A percentile compares a stretch with the other conserved stretches of the same genome.
Conservation (phyloP, 768 basidiomycete species). For the Boletus barrowsii region DNA sequence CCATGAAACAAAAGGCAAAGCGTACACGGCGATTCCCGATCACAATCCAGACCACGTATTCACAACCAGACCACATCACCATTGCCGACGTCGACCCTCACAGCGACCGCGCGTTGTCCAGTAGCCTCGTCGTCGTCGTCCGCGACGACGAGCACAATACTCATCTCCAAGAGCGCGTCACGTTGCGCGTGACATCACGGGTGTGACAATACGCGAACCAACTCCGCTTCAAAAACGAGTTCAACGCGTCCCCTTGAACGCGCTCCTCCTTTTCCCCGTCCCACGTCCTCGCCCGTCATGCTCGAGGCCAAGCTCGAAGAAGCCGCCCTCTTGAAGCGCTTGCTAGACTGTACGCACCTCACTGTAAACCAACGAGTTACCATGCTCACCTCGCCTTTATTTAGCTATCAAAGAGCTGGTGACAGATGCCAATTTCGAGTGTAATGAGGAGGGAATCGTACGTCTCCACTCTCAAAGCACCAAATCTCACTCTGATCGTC, state of each 20-base stretch:
- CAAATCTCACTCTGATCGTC: not conserved
- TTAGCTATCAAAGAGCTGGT: slow-evolving; percentile 97
- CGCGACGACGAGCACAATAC: not conserved
- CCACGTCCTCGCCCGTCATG: slow-evolving; percentile 41
- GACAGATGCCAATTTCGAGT: slow-evolving; percentile 96
- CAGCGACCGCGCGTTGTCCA: not conserved
- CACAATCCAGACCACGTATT: slow-evolving; percentile 3
- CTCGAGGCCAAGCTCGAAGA: slow-evolving; percentile 89
- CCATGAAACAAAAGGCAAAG: not conserved
- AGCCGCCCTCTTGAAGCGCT: slow-evolving; percentile 86
- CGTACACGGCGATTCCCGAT: slow-evolving; percentile 11
- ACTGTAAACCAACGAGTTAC: not conserved
- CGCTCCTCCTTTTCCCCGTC: slow-evolving; percentile 4
- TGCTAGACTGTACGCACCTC: slow-evolving; percentile 77
- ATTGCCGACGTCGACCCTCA: not conserved
- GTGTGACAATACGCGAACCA: slow-evolving; percentile 30
- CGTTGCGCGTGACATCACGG: slow-evolving; percentile 25
- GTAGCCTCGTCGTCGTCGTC: not conserved
- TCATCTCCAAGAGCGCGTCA: slow-evolving; percentile 11
- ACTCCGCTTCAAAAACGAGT: slow-evolving; percentile 34
- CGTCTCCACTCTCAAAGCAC: slow-evolving; percentile 21
- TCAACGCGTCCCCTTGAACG: slow-evolving; percentile 30
- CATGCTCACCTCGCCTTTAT: slow-evolving; percentile 5
- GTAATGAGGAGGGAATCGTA: slow-evolving; percentile 91
- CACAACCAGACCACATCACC: not conserved